Base-by-base conservation (phyloP, 2,329 filamentous ascomycete genomes). In the Ophiocordyceps unilateralis region DNA sequence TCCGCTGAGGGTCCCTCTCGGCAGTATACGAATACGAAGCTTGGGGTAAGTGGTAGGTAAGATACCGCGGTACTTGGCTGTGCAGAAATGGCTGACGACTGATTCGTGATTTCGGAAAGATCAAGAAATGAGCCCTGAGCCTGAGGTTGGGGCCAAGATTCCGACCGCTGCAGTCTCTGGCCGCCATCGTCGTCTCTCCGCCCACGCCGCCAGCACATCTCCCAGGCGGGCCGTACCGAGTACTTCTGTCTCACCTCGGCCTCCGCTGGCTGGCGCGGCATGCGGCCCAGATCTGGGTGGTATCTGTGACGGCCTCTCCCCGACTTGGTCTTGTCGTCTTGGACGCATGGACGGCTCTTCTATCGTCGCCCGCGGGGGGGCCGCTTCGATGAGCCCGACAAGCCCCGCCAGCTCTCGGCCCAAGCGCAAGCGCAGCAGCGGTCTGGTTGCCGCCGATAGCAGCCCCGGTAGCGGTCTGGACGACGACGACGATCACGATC, bases 371-470 rank as follows among this genome's bases (percentile, higher is more conserved):
- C 61, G 60, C 52, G n/a, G n/a, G n/a, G 60, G 62, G 57, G 66
- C 64, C 57, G 65, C 64, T 48, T 61, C 68, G 43, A 64, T 66
- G 55, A 74, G 70, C 55, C 71, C 71, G 55, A 73, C 69, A 50
- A 74, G 70, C 56, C 71, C 71, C 46, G 59, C 69, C 53, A 72
- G 68, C 57, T 62, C 67, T 50, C 68, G 70, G 49, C 53, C 63
- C 48, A 80, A 80, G 65, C 66, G 76, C 55, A 81, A 81, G 67
- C 58, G 64, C 44, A 68, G 72, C 50, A 76, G 67, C 51, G 67
- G 61, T 42, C 58, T 72, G 47, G 66, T 52, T 28, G 57, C 58
- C 22, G 61, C 73, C 47, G 76, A 78, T 45, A 79, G 74, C 56
- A 79, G 75, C 49, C 75, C 76, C 4, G 74, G 69, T 22, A 79